A percentile compares a stretch with the other conserved stretches of the same genome.
Conservation (phyloP, 352 stramenopile genomes). For the Globisporangium parvum region DNA sequence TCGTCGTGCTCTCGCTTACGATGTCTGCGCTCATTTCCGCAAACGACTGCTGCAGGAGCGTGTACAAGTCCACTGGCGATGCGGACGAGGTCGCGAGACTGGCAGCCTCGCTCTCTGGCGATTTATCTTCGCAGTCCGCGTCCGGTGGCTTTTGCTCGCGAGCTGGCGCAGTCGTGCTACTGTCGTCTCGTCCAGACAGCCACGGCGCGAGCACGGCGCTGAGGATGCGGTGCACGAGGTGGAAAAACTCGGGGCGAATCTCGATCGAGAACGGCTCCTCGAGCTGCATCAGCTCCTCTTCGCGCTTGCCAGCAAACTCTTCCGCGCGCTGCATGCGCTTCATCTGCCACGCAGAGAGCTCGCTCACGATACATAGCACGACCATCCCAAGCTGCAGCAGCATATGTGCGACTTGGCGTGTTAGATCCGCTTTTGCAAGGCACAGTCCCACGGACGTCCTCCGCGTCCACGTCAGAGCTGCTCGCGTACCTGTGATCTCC, state of each 20-base stretch:
- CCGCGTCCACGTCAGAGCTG: no score
- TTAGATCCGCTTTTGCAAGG: background rate
- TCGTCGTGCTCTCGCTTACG: background rate
- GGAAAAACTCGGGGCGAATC: constrained; percentile 70
- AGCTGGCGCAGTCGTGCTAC: no score
- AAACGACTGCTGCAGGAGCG: constrained; percentile 15
- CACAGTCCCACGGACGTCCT: no score
- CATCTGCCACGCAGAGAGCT: constrained; percentile 85
- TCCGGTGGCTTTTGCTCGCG: no score
- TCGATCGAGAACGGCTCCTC: constrained; percentile 83
- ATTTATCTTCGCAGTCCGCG: background rate
- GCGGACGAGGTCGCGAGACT: background rate
- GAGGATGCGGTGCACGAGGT: constrained; percentile 61
- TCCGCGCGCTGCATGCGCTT: constrained; percentile 85
- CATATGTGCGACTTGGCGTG: background rate
- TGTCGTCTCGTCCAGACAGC: constrained; percentile 14
- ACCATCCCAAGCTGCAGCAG: constrained; percentile 58
- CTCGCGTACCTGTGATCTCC: constrained; percentile 57
- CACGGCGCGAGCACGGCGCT: constrained; percentile 51
- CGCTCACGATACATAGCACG: constrained; percentile 63
- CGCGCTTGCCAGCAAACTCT: constrained; percentile 53
- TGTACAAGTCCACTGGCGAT: constrained; percentile 11
- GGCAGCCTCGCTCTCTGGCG: constrained; percentile 12
- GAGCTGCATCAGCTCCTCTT: constrained; percentile 67
- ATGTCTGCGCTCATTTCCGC: constrained; percentile 8